phyloP scores from a whole-genome alignment of 2,329 filamentous ascomycete species.

The Sarocladium oryzae region DNA sequence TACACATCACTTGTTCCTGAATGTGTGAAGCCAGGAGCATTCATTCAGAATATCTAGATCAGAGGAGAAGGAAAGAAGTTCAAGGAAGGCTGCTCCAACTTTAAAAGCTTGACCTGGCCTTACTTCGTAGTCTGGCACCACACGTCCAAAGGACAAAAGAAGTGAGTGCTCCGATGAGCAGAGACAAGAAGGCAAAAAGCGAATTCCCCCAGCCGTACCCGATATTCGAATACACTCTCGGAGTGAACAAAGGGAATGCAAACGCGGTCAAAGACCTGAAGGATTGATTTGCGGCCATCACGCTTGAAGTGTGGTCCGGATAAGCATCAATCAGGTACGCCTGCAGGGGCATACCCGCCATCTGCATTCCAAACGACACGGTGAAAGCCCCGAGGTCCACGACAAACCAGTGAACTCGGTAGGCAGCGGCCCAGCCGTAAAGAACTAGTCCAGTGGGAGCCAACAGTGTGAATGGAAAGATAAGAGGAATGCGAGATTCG shows the following conservation, averaged over 20 bases:
- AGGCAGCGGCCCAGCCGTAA: slow-evolving; percentile 38
- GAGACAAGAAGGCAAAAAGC: slow-evolving; percentile 26
- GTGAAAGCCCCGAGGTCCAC: slow-evolving; percentile 30
- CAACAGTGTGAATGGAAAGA: slow-evolving; percentile 36
- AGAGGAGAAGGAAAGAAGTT: too few species aligned
- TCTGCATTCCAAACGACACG: slow-evolving; percentile 25
- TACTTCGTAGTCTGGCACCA: slow-evolving; percentile 18
- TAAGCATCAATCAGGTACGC: slow-evolving; percentile 41
- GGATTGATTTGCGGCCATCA: slow-evolving; percentile 40
- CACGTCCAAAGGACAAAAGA: slow-evolving; percentile 34
- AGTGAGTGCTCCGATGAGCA: slow-evolving; percentile 30
- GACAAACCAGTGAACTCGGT: slow-evolving; percentile 28
- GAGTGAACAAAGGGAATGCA: slow-evolving; percentile 41
- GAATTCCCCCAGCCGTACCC: slow-evolving; percentile 31
- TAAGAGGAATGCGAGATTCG: slow-evolving; percentile 21
- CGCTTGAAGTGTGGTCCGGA: slow-evolving; percentile 38
- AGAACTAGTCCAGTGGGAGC: slow-evolving; percentile 28
- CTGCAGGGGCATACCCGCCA: slow-evolving; percentile 22
- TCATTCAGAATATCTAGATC: too few species aligned
- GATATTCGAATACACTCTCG: slow-evolving; percentile 24
- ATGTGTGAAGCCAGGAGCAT: not conserved
- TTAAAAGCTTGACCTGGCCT: slow-evolving; percentile 1
- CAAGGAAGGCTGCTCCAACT: too few species aligned
- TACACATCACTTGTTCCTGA: not conserved
- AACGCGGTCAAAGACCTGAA: slow-evolving; percentile 36